A percentile compares a stretch with the other conserved stretches of the same genome.
Conservation (phyloP, 2,329 filamentous ascomycete genomes). For the Aureobasidium pullulans region DNA sequence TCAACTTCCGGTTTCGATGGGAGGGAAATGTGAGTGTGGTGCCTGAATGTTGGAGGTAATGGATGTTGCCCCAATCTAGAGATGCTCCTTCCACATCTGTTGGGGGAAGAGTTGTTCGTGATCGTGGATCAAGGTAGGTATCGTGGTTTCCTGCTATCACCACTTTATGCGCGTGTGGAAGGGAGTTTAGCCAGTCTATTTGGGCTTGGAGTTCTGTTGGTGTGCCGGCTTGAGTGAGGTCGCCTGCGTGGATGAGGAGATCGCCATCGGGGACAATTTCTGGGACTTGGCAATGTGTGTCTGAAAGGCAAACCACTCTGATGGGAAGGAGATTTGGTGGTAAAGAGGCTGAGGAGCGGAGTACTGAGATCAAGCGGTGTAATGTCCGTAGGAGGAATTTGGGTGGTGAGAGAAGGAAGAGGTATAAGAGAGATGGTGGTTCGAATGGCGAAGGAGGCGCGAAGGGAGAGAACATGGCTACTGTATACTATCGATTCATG, state of each 20-base stretch:
- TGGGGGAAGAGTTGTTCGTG: conserved; percentile 49
- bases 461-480: conserved; percentile 6
- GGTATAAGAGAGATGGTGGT: conserved; percentile 19
- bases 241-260: conserved; percentile 82
- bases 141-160: conserved; percentile 87
- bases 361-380: conserved; percentile 48
- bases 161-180: conserved; percentile 74
- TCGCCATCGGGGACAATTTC: conserved; percentile 62
- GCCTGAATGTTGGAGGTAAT: conserved; percentile 67
- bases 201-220: conserved; percentile 69
- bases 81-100: conserved; percentile 32
- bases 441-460: conserved; percentile 18
- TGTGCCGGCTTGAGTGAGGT: conserved; percentile 69
- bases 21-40: conserved; percentile 54
- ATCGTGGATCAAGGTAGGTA: conserved; percentile 67
- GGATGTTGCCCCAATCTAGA: conserved; percentile 60
- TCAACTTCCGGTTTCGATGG: conserved; percentile 49
- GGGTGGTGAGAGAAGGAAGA: conserved; percentile 26
- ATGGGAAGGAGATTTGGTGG: conserved; percentile 48
- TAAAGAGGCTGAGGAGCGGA: conserved; percentile 55
- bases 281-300: conserved; percentile 65
- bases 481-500: background rate
- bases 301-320: conserved; percentile 79
- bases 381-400: conserved; percentile 35
- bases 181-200: conserved; percentile 68